These are phyloP conservation scores for Apophysomyces elegans DNA, from an alignment of 371 early-diverging fungal species.

Conservation along the genomic window DNA sequence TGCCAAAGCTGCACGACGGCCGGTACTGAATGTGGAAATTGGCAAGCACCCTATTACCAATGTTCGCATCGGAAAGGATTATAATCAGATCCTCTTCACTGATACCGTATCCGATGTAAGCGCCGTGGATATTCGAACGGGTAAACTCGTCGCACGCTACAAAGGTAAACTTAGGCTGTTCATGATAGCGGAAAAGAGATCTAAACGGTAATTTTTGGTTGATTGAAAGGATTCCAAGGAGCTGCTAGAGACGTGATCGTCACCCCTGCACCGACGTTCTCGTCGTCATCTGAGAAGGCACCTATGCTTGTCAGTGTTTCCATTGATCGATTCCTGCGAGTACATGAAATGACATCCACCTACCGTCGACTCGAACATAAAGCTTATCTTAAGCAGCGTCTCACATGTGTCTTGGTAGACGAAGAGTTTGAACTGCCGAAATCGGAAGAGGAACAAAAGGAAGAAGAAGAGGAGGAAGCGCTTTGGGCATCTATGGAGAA, in stretches of 20 bases:
- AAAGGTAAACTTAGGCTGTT: slow-evolving; percentile 35
- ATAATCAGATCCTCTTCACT: slow-evolving; percentile 70
- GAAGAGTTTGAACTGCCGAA: slow-evolving; percentile 47
- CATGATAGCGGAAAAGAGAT: not conserved
- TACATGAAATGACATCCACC: slow-evolving; percentile 69
- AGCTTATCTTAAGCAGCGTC: slow-evolving; percentile 82
- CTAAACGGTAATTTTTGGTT: not conserved
- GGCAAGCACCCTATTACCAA: slow-evolving; percentile 71
- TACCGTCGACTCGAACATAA: slow-evolving; percentile 66
- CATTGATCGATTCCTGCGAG: slow-evolving; percentile 78
- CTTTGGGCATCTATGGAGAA: slow-evolving; percentile 62
- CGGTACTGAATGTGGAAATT: slow-evolving; percentile 66
- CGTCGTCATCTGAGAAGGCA: slow-evolving; percentile 13
- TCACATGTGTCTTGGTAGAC: slow-evolving; percentile 74
- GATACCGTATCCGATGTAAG: slow-evolving; percentile 79
- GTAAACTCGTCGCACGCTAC: slow-evolving; percentile 52
- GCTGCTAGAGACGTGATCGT: slow-evolving; percentile 63
- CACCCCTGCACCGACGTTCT: slow-evolving; percentile 32
- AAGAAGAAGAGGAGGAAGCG: slow-evolving; percentile 56
- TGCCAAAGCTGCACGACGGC: slow-evolving; percentile 68
- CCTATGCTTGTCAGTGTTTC: slow-evolving; percentile 65
- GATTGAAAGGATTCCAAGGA: slow-evolving; percentile 66
- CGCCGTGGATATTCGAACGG: slow-evolving; percentile 68
- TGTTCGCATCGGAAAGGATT: slow-evolving; percentile 48
- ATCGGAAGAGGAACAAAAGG: slow-evolving; percentile 36